A percentile compares a stretch with the other conserved stretches of the same genome.
Evolutionary conservation across 768 basidiomycete genomes (phyloP).

Genomic region (Crassisporium funariophilum): DNA sequence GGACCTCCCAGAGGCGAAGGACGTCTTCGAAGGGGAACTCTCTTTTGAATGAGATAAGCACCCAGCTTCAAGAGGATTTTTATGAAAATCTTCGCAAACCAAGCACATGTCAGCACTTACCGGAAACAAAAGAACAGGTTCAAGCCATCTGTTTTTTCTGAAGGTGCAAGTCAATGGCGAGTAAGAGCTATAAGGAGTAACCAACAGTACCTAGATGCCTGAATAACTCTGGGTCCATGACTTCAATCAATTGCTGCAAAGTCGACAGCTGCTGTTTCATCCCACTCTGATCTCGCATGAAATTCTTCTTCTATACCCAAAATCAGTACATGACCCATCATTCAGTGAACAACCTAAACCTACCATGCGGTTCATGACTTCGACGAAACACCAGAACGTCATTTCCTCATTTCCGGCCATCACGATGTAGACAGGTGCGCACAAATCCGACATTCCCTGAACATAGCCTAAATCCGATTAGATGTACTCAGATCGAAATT

Average conservation of each 20-base stretch:
- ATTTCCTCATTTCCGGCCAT: slow-evolving; percentile 86
- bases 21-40: slow-evolving; percentile 95
- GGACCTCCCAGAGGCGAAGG: slow-evolving; percentile 87
- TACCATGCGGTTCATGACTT: slow-evolving; percentile 95
- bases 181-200: background rate
- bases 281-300: slow-evolving; percentile 93
- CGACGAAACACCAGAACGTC: slow-evolving; percentile 96
- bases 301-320: slow-evolving; percentile 80
- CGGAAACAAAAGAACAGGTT: slow-evolving; percentile 99
- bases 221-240: slow-evolving; percentile 97
- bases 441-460: slow-evolving; percentile 98
- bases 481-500: slow-evolving; percentile 1
- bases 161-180: background rate
- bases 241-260: slow-evolving; percentile 84
- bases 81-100: slow-evolving; percentile 1
- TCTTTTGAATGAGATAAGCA: slow-evolving; percentile 92
- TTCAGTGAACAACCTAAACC: slow-evolving; percentile 25
- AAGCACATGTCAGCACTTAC: slow-evolving; percentile 46
- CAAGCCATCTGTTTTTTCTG: slow-evolving; percentile 85
- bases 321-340: slow-evolving; percentile 7
- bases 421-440: slow-evolving; percentile 91
- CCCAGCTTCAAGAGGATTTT: no score
- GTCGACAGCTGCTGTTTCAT: slow-evolving; percentile 95
- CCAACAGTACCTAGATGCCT: slow-evolving; percentile 72
- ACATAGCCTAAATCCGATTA: slow-evolving; percentile 71